Percentiles rank a stretch among this genome's conserved stretches.
Conservation (phyloP, 2,329 filamentous ascomycete species). For the Furcasterigmium furcatum region DNA sequence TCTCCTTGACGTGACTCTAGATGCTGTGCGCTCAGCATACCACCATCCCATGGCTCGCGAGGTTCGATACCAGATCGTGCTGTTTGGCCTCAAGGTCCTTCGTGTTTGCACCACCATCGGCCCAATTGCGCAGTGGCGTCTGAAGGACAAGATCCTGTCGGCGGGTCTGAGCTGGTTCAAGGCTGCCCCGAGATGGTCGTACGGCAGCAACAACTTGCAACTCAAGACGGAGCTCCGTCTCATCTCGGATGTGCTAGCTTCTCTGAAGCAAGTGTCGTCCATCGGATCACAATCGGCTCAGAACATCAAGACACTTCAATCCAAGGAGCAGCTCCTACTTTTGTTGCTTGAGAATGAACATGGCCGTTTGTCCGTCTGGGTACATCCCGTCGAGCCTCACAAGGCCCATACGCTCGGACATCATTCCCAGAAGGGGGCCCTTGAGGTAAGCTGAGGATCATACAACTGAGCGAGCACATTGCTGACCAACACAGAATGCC, state of each 20-base stretch:
- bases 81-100: slow-evolving; percentile 79
- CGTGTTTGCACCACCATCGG: slow-evolving; percentile 66
- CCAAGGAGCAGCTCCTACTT: slow-evolving; percentile 81
- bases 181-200: slow-evolving; percentile 83
- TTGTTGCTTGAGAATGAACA: slow-evolving; percentile 83
- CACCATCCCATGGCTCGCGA: slow-evolving; percentile 87
- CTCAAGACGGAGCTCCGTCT: slow-evolving; percentile 88
- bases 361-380: slow-evolving; percentile 81
- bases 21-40: slow-evolving; percentile 66
- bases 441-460: slow-evolving; percentile 29
- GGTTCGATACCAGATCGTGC: slow-evolving; percentile 81
- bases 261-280: slow-evolving; percentile 61
- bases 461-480: background rate
- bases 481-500: slow-evolving; percentile 38
- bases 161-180: slow-evolving; percentile 88
- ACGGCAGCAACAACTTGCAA: slow-evolving; percentile 89
- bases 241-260: slow-evolving; percentile 68
- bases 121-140: slow-evolving; percentile 66
- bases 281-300: slow-evolving; percentile 52
- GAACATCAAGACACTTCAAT: slow-evolving; percentile 62
- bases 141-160: slow-evolving; percentile 87
- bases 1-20: slow-evolving; percentile 74
- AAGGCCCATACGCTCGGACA: slow-evolving; percentile 24
- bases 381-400: slow-evolving; percentile 63
- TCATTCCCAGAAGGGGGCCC: slow-evolving; percentile 11